These are phyloP conservation scores for Nemania serpens DNA, from an alignment of 2,329 filamentous ascomycete species.

Conservation along the genomic window DNA sequence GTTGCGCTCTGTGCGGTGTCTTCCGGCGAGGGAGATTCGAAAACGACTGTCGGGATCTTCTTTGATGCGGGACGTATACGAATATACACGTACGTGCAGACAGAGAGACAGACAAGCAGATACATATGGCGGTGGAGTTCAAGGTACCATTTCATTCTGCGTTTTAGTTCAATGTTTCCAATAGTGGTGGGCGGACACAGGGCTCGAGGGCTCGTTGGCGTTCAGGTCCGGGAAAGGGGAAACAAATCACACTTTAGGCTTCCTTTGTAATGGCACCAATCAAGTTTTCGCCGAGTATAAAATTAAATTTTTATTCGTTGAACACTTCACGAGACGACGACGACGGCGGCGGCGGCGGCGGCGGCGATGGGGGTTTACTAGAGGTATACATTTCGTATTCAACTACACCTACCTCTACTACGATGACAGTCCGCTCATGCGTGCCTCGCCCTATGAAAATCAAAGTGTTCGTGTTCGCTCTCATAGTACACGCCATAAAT, in stretches of 20 bases:
- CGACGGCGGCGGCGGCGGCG: not conserved
- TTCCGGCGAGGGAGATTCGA: not conserved
- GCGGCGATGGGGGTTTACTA: not conserved
- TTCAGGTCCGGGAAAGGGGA: conserved; percentile 14
- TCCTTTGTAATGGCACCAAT: conserved; percentile 18
- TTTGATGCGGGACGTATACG: not conserved
- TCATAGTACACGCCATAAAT: not conserved
- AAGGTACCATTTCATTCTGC: conserved; percentile 1
- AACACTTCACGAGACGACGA: not conserved
- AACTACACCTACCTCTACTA: not conserved
- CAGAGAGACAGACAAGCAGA: not conserved
- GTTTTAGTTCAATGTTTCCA: conserved; percentile 1
- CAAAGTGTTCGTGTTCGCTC: not conserved
- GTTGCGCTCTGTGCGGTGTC: not conserved
- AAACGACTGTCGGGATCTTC: not conserved
- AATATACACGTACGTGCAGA: no score
- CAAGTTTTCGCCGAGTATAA: not conserved
- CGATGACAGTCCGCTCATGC: not conserved
- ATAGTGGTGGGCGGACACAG: not conserved
- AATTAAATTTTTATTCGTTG: no score
- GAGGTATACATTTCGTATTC: conserved; percentile 12
- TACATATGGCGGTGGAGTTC: not conserved
- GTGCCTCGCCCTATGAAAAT: not conserved
- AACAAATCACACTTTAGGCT: not conserved
- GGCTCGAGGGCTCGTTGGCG: conserved; percentile 11